Conservation (phyloP, 176 grass and related monocot species). For the Lolium rigidum region DNA sequence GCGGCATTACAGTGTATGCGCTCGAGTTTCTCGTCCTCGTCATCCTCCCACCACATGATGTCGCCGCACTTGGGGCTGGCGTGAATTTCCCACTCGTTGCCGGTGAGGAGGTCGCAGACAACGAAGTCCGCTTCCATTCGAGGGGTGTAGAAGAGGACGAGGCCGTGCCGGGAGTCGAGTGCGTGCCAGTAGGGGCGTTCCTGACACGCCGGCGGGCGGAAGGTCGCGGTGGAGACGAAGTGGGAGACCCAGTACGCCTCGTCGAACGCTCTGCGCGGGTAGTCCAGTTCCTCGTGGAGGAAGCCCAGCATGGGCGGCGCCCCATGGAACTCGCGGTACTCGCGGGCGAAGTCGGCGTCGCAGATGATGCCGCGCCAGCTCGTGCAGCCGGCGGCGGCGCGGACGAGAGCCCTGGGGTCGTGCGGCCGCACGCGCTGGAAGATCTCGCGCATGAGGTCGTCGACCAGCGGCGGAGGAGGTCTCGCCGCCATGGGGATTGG, state of each 20-base stretch:
- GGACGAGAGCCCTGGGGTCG: constrained; percentile 2
- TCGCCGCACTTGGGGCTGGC: not conserved
- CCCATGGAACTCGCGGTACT: not conserved
- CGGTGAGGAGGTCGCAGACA: constrained; percentile 14
- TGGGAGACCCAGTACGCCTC: not conserved
- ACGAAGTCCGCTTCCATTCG: not conserved
- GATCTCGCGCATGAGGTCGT: not conserved
- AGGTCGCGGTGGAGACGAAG: not conserved
- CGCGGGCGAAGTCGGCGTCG: constrained; percentile 1
- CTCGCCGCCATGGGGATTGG: not conserved
- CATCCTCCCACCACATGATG: not conserved
- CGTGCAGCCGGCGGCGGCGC: constrained; percentile 6
- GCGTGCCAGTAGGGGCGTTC: not conserved
- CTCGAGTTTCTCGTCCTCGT: too few relatives aligned
- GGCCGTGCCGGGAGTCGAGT: not conserved
- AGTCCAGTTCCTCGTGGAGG: not conserved
- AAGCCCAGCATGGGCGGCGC: constrained; percentile 15
- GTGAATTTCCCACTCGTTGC: not conserved
- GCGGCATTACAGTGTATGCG: not conserved
- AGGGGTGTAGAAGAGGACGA: constrained; percentile 14
- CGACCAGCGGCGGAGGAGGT: not conserved
- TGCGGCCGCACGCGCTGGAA: constrained; percentile 4
- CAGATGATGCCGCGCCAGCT: constrained; percentile 2
- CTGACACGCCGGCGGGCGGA: not conserved
- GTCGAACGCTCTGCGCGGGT: not conserved